Evolutionary conservation across 2,329 filamentous ascomycete species (phyloP).

Genomic region (Fusarium goolgardi): DNA sequence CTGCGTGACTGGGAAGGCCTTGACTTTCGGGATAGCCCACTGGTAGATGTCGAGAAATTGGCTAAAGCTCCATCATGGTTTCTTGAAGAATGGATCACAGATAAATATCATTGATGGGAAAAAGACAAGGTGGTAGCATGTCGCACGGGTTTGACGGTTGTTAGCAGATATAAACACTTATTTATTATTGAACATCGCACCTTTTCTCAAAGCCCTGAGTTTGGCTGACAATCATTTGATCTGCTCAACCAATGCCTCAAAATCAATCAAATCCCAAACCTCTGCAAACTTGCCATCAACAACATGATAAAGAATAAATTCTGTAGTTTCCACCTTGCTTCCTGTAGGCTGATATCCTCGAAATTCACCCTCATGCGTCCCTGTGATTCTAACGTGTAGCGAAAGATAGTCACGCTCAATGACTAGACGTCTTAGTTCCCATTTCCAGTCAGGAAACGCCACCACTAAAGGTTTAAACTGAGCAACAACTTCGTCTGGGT

Average conservation of each 20-base stretch:
- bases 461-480: constrained; percentile 10
- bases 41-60: too few species aligned
- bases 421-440: not conserved
- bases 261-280: constrained; percentile 23
- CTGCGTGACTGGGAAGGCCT: too few species aligned
- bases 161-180: too few species aligned
- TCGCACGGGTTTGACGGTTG: too few species aligned
- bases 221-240: not conserved
- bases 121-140: too few species aligned
- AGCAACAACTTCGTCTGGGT: not conserved
- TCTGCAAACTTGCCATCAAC: constrained; percentile 6
- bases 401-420: constrained; percentile 10
- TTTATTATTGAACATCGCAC: too few species aligned
- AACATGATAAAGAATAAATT: constrained; percentile 22
- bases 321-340: constrained; percentile 1
- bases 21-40: too few species aligned
- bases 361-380: constrained; percentile 6
- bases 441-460: constrained; percentile 25
- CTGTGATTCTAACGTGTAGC: constrained; percentile 9
- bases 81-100: too few species aligned
- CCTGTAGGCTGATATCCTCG: constrained; percentile 12
- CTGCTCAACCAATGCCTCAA: constrained; percentile 8
- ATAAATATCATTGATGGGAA: too few species aligned
- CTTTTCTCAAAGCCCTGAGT: too few species aligned
- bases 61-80: too few species aligned